These are phyloP conservation scores for Cruciata laevipes DNA, from an alignment of 257 asterid genomes.

Conservation along the genomic window DNA sequence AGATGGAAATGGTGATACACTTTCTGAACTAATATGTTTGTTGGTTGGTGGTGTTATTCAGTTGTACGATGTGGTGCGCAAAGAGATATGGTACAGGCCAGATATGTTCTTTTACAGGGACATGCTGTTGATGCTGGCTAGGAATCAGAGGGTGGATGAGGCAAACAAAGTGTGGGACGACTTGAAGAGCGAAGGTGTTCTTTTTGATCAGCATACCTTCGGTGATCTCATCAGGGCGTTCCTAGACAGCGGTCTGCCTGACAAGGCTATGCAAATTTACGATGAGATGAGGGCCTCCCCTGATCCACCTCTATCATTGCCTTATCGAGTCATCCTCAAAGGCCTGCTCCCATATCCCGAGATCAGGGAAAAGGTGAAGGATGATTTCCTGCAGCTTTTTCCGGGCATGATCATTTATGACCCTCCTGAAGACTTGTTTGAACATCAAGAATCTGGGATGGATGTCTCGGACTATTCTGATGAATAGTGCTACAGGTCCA, in stretches of 20 bases:
- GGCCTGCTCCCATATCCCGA: constrained; percentile 75
- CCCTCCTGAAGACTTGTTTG: constrained; percentile 73
- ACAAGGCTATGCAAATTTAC: constrained; percentile 74
- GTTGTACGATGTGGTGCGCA: constrained; percentile 72
- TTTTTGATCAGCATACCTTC: constrained; percentile 90
- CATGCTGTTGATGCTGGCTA: constrained; percentile 93
- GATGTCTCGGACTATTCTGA: constrained; percentile 42
- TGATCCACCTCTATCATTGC: constrained; percentile 69
- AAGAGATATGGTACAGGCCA: constrained; percentile 87
- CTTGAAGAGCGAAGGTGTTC: constrained; percentile 63
- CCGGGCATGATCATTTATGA: constrained; percentile 77
- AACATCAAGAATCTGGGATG: constrained; percentile 26
- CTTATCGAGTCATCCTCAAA: constrained; percentile 78
- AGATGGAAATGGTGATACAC: background rate
- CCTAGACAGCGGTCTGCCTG: constrained; percentile 51
- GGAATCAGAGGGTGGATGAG: constrained; percentile 66
- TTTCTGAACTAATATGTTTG: background rate
- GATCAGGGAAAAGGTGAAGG: constrained; percentile 82
- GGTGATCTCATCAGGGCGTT: constrained; percentile 91
- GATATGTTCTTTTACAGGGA: constrained; percentile 92
- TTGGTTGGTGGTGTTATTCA: constrained; percentile 21
- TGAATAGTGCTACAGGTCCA: constrained; percentile 30
- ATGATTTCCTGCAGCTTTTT: constrained; percentile 76
- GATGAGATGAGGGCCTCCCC: constrained; percentile 84
- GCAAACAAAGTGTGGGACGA: constrained; percentile 71